Evolutionary conservation across 805 yeast species (phyloP).

Genomic region (Saccharomycopsis lassenensis): DNA sequence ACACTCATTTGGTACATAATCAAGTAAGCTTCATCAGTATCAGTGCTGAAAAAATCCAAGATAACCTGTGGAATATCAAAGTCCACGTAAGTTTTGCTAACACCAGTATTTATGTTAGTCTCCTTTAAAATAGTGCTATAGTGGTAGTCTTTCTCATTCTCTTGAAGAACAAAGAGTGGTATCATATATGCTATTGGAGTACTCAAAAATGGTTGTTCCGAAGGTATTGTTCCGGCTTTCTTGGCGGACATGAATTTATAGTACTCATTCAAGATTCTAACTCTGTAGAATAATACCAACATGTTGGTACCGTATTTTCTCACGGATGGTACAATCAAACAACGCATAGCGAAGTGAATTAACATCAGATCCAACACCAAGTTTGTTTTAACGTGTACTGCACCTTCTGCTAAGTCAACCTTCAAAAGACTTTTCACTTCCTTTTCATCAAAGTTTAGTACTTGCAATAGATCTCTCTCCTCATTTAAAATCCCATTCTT

Average conservation of each 20-base stretch:
- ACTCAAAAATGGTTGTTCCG: too few relatives aligned
- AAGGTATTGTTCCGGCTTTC: too few relatives aligned
- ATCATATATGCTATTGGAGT: too few relatives aligned
- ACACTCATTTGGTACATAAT: slow-evolving; percentile 9
- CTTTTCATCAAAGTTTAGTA: too few relatives aligned
- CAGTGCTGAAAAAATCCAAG: slow-evolving; percentile 8
- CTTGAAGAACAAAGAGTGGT: too few relatives aligned
- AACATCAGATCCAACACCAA: slow-evolving; percentile 34
- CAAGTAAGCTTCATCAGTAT: slow-evolving; percentile 10
- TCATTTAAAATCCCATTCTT: slow-evolving; percentile 4
- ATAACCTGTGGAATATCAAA: slow-evolving; percentile 11
- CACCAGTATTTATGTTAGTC: background rate
- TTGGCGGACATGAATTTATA: background rate
- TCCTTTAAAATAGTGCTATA: background rate
- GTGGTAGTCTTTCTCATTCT: background rate
- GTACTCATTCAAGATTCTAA: slow-evolving; percentile 22
- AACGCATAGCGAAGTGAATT: slow-evolving; percentile 39
- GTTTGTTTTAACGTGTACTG: too few relatives aligned
- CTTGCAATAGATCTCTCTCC: background rate
- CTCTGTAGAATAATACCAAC: slow-evolving; percentile 32
- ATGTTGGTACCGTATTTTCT: slow-evolving; percentile 37
- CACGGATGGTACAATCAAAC: slow-evolving; percentile 47
- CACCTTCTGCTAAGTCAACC: too few relatives aligned
- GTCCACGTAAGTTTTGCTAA: background rate
- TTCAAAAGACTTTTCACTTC: too few relatives aligned